A percentile compares a stretch with the other conserved stretches of the same genome.
phyloP scores from a whole-genome alignment of 805 yeast species.

The Candida sithepensis region DNA sequence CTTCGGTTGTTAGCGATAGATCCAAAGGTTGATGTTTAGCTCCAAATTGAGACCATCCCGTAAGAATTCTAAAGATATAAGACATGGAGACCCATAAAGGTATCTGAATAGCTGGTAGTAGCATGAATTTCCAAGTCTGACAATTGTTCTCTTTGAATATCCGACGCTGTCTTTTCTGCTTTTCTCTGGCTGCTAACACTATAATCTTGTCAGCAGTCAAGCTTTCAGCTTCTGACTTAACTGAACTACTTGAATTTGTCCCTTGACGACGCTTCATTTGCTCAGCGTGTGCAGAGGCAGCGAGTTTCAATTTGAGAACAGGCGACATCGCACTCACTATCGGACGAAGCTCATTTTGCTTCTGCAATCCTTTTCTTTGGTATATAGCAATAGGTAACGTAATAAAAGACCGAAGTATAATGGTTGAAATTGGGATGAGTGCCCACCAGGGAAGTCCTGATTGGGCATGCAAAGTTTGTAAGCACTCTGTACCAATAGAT shows the following conservation, averaged over 20 bases:
- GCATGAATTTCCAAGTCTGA: conserved; percentile 74
- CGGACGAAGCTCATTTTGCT: conserved; percentile 70
- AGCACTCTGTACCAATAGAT: conserved; percentile 25
- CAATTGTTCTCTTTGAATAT: conserved; percentile 66
- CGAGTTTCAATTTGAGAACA: conserved; percentile 55
- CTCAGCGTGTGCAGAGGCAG: conserved; percentile 40
- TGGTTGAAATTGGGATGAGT: conserved; percentile 69
- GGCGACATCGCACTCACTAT: conserved; percentile 74
- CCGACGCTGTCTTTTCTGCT: conserved; percentile 65
- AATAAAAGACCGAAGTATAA: conserved; percentile 57
- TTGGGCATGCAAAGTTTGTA: conserved; percentile 48
- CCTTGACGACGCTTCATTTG: conserved; percentile 26
- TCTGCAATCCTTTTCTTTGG: conserved; percentile 65
- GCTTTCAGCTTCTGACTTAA: conserved; percentile 31
- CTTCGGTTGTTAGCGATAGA: conserved; percentile 46
- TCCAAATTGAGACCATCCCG: conserved; percentile 54
- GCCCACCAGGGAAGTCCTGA: conserved; percentile 80
- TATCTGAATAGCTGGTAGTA: conserved; percentile 76
- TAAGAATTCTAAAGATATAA: conserved; percentile 66
- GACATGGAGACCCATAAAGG: conserved; percentile 86
- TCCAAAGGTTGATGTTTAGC: conserved; percentile 42
- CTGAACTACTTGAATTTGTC: conserved; percentile 16
- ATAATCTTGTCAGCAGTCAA: conserved; percentile 77
- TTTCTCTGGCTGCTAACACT: conserved; percentile 71
- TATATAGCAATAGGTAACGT: conserved; percentile 77